phyloP scores from a whole-genome alignment of 148 eudicot species.

The Persicaria maculosa region DNA sequence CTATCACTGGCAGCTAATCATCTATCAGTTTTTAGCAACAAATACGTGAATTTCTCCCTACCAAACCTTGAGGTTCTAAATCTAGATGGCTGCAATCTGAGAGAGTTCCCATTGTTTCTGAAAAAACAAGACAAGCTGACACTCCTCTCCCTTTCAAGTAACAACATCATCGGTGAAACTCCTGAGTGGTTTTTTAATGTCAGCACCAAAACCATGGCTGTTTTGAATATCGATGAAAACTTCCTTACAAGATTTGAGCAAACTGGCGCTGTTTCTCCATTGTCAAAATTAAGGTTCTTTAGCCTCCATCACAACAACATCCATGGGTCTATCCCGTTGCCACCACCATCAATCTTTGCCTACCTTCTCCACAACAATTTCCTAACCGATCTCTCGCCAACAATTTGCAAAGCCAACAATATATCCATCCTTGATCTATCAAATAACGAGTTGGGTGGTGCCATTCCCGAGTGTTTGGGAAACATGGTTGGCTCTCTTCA shows the following conservation, averaged over 20 bases:
- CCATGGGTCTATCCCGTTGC: no score
- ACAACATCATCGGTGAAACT: conserved; percentile 26
- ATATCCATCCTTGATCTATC: no score
- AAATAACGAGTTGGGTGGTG: no score
- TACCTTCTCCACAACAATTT: no score
- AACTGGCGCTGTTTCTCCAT: background rate
- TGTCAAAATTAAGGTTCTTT: conserved; percentile 7
- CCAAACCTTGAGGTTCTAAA: conserved; percentile 22
- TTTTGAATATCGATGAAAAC: conserved; percentile 35
- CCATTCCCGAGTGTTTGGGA: no score
- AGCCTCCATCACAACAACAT: conserved; percentile 21
- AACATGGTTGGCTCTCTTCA: no score
- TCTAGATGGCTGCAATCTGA: conserved; percentile 29
- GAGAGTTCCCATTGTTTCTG: conserved; percentile 8
- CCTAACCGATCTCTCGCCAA: no score
- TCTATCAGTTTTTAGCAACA: conserved; percentile 16
- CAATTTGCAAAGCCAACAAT: no score
- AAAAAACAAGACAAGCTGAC: conserved; percentile 19
- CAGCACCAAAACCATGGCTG: conserved; percentile 16
- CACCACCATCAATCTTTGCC: no score
- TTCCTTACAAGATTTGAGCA: conserved; percentile 27
- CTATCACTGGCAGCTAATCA: conserved; percentile 38
- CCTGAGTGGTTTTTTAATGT: conserved; percentile 37
- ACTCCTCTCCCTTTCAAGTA: conserved; percentile 29
- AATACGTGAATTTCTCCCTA: background rate